Evolutionary conservation across 768 basidiomycete species (phyloP).

Genomic region (Coprinopsis strossmayeri): DNA sequence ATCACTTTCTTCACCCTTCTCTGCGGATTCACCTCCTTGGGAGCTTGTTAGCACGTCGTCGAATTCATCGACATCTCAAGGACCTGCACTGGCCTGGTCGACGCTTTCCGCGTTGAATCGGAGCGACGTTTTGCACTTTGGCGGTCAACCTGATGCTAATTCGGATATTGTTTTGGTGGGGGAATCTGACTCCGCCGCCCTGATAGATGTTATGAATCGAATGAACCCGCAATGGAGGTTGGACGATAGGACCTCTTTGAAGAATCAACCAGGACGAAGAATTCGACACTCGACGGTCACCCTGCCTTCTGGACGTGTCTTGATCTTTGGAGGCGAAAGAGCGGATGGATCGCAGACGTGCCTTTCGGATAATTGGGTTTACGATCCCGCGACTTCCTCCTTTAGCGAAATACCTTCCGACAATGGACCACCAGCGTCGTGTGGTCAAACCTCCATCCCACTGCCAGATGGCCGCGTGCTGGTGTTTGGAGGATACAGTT

Average conservation of each 20-base stretch:
- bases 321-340: slow-evolving; percentile 73
- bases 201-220: slow-evolving; percentile 40
- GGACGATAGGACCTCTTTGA: slow-evolving; percentile 46
- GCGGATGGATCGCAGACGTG: slow-evolving; percentile 69
- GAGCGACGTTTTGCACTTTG: slow-evolving; percentile 56
- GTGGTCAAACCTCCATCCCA: slow-evolving; percentile 68
- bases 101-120: slow-evolving; percentile 62
- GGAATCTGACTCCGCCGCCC: slow-evolving; percentile 54
- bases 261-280: slow-evolving; percentile 61
- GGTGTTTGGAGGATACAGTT: slow-evolving; percentile 68
- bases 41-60: slow-evolving; percentile 42
- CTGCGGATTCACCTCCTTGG: slow-evolving; percentile 64
- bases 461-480: slow-evolving; percentile 63
- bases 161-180: slow-evolving; percentile 44
- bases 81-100: slow-evolving; percentile 74
- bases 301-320: slow-evolving; percentile 43
- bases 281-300: slow-evolving; percentile 67
- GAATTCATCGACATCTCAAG: slow-evolving; percentile 38
- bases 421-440: slow-evolving; percentile 59
- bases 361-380: slow-evolving; percentile 61
- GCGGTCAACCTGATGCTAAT: slow-evolving; percentile 65
- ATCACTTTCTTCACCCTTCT: slow-evolving; percentile 55
- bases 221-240: slow-evolving; percentile 38
- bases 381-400: slow-evolving; percentile 38
- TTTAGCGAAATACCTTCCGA: slow-evolving; percentile 53